A percentile compares a stretch with the other conserved stretches of the same genome.
These are phyloP conservation scores for Betula pendula DNA, from an alignment of 306 rosid species.

Conservation along the genomic window DNA sequence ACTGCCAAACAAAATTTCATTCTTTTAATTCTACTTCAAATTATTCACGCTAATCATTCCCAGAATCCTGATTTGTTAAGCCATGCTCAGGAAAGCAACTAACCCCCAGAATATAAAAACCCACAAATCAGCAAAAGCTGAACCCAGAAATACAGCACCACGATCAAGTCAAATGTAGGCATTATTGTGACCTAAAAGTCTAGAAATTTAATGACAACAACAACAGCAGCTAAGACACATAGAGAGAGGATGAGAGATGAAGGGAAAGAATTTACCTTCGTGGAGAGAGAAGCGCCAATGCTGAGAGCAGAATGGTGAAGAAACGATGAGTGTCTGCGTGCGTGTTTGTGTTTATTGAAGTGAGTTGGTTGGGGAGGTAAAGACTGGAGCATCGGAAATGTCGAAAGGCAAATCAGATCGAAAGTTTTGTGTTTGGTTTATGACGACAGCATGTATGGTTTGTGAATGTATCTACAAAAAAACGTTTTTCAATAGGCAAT, in stretches of 20 bases:
- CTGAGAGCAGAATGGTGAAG: constrained; percentile 28
- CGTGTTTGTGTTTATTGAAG: background rate
- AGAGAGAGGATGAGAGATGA: background rate
- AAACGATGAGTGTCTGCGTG: background rate
- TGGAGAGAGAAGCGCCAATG: too few species aligned
- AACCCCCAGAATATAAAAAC: constrained; percentile 6
- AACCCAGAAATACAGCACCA: background rate
- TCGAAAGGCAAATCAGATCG: background rate
- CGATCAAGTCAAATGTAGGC: background rate
- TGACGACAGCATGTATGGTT: too few species aligned
- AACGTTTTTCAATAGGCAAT: too few species aligned
- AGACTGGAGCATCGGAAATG: background rate
- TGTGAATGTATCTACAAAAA: too few species aligned
- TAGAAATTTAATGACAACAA: constrained; percentile 15
- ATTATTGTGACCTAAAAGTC: background rate
- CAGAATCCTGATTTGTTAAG: background rate
- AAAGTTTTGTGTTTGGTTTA: background rate
- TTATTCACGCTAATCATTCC: background rate
- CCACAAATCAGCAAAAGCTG: background rate
- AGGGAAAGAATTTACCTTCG: constrained; percentile 39
- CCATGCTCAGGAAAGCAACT: background rate
- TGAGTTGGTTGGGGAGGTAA: constrained; percentile 12
- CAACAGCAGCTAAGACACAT: background rate
- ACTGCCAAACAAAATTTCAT: background rate
- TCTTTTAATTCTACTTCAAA: background rate